These are phyloP conservation scores for Eimeria tenella DNA, from an alignment of 169 alveolate species.

Conservation along the genomic window DNA sequence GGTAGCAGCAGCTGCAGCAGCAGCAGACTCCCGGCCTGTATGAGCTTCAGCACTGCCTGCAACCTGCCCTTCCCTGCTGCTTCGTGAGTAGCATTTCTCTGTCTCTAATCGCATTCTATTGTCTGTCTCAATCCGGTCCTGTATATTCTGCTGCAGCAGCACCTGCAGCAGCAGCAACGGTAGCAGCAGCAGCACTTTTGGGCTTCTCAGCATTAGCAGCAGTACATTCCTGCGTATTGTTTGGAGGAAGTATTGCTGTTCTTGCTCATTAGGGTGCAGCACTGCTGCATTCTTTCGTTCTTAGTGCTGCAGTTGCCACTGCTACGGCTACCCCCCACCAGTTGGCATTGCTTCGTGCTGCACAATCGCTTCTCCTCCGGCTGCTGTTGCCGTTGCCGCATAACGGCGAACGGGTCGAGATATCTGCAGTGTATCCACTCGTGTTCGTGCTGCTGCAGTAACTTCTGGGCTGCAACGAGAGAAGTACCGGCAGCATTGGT, in stretches of 20 bases:
- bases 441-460: constrained; percentile 14
- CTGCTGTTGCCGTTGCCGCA: constrained; percentile 6
- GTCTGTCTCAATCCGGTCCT: constrained; percentile 49
- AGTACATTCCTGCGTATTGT: constrained; percentile 20
- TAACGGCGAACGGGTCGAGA: background rate
- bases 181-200: constrained; percentile 60
- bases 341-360: constrained; percentile 16
- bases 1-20: constrained; percentile 6
- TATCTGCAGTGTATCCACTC: background rate
- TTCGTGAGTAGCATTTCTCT: constrained; percentile 62
- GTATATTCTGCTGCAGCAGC: constrained; percentile 57
- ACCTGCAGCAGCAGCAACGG: constrained; percentile 60
- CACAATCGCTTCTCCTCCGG: constrained; percentile 52
- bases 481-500: background rate
- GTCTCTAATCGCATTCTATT: constrained; percentile 66
- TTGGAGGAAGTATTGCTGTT: constrained; percentile 21
- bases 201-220: constrained; percentile 45
- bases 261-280: constrained; percentile 28
- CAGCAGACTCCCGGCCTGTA: constrained; percentile 44
- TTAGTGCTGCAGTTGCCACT: constrained; percentile 44
- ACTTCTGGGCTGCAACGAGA: background rate
- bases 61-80: constrained; percentile 55
- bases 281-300: constrained; percentile 36
- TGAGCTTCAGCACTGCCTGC: constrained; percentile 53
- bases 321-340: constrained; percentile 43